Evolutionary conservation across 345 rosid species (phyloP), one percentile per base, ranked within the genome.

Genomic region (Toxicodendron radicans): DNA sequence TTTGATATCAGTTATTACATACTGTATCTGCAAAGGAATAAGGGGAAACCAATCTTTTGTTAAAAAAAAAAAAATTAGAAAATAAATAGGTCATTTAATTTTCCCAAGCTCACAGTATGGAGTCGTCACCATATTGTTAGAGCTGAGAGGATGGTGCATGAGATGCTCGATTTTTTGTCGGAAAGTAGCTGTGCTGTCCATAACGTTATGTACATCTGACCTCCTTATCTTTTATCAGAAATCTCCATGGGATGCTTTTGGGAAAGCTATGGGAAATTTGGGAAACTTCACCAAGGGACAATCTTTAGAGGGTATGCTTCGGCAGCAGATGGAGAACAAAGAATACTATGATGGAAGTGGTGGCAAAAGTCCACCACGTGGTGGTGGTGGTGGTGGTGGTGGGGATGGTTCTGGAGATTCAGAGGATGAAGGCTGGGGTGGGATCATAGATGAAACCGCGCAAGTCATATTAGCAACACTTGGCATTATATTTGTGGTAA

Each of bases 381-480:
- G 88, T 45, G 91, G 88, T 7, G 83, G 85, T 27, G 85, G 87
- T 8, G 76, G 83, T 0, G 80, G 85, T 51, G 78, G 88, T 56
- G 82, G 79, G 33, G 81, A 75, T 56, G 68, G 76, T 73, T 68
- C 68, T 68, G 79, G 81, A 73, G 89, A 82, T 0, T 46, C 84
- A 48, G 91, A 80, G 53, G 93, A 88, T 56, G 91, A 82, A 63
- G 86, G 87, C 33, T n/a, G 79, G 52, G 68, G 82, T 58, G 93
- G 88, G 57, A 75, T 82, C 21, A 61, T 79, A 17, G 88, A 87
- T 46, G 96, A 91, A 70, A 80, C 90, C 10, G 6, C 87, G 69
- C 93, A 91, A 91, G 91, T 84, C 75, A 62, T 91, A 71, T 76
- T 89, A 73, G 96, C 89, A 58, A 89, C 93, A 49, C 46, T 85